Conservation (phyloP, 345 rosid genomes). For the Noccaea caerulescens region DNA sequence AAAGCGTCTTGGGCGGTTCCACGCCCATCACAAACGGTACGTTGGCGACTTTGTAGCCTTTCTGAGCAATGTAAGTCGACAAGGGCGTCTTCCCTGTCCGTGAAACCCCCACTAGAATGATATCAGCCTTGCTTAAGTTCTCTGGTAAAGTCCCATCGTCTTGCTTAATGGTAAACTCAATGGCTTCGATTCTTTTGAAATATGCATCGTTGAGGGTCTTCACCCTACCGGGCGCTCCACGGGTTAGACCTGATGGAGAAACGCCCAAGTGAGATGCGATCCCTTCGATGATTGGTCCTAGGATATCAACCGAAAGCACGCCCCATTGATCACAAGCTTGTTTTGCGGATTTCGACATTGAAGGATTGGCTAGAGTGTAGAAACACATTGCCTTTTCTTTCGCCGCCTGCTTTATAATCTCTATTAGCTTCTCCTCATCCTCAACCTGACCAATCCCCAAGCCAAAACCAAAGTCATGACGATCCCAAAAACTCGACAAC, state of each 20-base stretch:
- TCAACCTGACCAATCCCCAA: slow-evolving; percentile 57
- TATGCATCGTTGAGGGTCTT: slow-evolving; percentile 73
- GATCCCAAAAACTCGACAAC: background rate
- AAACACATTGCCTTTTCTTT: slow-evolving; percentile 75
- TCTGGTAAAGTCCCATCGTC: slow-evolving; percentile 86
- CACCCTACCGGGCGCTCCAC: slow-evolving; percentile 81
- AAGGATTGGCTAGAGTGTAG: slow-evolving; percentile 82
- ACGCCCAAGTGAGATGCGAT: slow-evolving; percentile 77
- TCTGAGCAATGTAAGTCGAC: slow-evolving; percentile 80
- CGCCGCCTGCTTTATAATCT: slow-evolving; percentile 79
- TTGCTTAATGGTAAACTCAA: slow-evolving; percentile 90
- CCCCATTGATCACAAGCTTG: slow-evolving; percentile 67
- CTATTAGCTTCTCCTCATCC: slow-evolving; percentile 66
- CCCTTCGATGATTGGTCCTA: slow-evolving; percentile 86
- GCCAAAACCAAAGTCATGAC: background rate
- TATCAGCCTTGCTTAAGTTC: slow-evolving; percentile 73
- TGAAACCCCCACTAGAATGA: slow-evolving; percentile 79
- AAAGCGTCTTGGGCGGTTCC: slow-evolving; percentile 66
- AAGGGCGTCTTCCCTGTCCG: slow-evolving; percentile 89
- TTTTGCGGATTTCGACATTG: slow-evolving; percentile 67
- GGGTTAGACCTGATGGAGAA: slow-evolving; percentile 86
- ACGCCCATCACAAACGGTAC: slow-evolving; percentile 84
- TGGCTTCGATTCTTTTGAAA: slow-evolving; percentile 72
- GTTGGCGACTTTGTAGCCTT: slow-evolving; percentile 89
- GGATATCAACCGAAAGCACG: slow-evolving; percentile 64